Percentiles rank a stretch among this genome's conserved stretches.
These are phyloP conservation scores for Aphanoascus verrucosus DNA, from an alignment of 2,329 filamentous ascomycete species.

Conservation along the genomic window DNA sequence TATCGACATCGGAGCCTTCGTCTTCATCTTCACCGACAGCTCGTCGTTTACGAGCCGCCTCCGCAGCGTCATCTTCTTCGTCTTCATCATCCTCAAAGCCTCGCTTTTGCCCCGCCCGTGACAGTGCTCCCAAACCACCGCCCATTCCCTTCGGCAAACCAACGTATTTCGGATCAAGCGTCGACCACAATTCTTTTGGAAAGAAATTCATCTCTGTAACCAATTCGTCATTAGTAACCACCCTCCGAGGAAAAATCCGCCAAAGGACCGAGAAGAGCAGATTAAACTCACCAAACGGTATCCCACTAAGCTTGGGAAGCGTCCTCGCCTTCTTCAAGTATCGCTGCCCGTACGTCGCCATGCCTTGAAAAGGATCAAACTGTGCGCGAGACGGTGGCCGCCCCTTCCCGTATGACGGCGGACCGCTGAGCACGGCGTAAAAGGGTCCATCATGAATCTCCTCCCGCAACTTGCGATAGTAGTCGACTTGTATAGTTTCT, in stretches of 20 bases:
- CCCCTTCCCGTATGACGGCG: conserved; percentile 32
- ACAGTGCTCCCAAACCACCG: conserved; percentile 23
- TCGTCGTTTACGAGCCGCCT: conserved; percentile 24
- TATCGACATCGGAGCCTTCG: conserved; percentile 25
- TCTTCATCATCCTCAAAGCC: conserved; percentile 35
- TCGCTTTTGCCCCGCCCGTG: conserved; percentile 22
- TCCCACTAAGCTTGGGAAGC: conserved; percentile 44
- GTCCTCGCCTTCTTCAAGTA: conserved; percentile 48
- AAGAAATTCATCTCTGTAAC: conserved; percentile 46
- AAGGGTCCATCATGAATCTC: conserved; percentile 50
- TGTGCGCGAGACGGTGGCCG: conserved; percentile 33
- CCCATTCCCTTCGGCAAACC: conserved; percentile 28
- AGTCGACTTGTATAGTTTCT: conserved; percentile 41
- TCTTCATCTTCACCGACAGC: conserved; percentile 27
- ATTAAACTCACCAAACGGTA: conserved; percentile 43
- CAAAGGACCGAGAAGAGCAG: not conserved
- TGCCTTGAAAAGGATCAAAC: conserved; percentile 52
- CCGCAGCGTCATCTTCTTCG: conserved; percentile 28
- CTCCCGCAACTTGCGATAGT: conserved; percentile 44
- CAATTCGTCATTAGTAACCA: not conserved
- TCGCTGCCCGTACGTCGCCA: conserved; percentile 49
- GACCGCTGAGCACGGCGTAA: conserved; percentile 44
- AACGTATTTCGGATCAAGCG: conserved; percentile 38
- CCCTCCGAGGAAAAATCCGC: not conserved
- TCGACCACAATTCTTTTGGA: conserved; percentile 47